A percentile compares a stretch with the other conserved stretches of the same genome.
Evolutionary conservation across 129 eudicot genomes (phyloP).

Genomic region (Pittosporum tobira): DNA sequence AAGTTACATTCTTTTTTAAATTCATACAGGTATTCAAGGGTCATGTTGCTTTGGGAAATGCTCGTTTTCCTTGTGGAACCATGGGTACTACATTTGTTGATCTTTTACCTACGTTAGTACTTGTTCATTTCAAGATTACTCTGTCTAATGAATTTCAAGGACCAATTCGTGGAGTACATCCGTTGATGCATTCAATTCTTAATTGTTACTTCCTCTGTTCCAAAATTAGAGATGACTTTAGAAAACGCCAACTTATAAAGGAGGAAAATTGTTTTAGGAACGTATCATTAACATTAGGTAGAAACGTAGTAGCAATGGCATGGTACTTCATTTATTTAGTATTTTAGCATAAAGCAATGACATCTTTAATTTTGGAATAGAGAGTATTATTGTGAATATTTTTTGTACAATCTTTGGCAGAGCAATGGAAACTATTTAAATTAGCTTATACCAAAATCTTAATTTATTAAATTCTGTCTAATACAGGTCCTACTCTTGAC

Average conservation of each 20-base stretch:
- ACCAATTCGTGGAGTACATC: background rate
- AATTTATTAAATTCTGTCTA: background rate
- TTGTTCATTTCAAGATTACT: background rate
- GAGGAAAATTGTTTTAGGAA: too few species aligned
- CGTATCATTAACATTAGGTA: too few species aligned
- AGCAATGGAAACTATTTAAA: background rate
- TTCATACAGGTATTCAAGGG: conserved; percentile 81
- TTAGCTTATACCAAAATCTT: background rate
- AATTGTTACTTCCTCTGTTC: too few species aligned
- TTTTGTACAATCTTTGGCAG: background rate
- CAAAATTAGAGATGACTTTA: too few species aligned
- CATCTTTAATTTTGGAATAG: too few species aligned
- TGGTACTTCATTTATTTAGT: too few species aligned
- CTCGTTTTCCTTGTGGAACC: conserved; percentile 94
- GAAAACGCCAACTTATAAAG: too few species aligned
- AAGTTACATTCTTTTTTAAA: background rate
- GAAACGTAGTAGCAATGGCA: too few species aligned
- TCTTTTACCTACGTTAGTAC: background rate
- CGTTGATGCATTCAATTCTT: background rate
- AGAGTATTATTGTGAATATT: background rate
- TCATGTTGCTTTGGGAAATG: conserved; percentile 88
- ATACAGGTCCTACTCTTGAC: conserved; percentile 76
- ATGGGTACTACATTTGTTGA: conserved; percentile 41
- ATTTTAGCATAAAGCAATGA: too few species aligned
- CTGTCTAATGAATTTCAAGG: background rate